Percentiles rank a stretch among this genome's conserved stretches.
Evolutionary conservation across 257 asterid species (phyloP).

Genomic region (Penstemon newberryi): DNA sequence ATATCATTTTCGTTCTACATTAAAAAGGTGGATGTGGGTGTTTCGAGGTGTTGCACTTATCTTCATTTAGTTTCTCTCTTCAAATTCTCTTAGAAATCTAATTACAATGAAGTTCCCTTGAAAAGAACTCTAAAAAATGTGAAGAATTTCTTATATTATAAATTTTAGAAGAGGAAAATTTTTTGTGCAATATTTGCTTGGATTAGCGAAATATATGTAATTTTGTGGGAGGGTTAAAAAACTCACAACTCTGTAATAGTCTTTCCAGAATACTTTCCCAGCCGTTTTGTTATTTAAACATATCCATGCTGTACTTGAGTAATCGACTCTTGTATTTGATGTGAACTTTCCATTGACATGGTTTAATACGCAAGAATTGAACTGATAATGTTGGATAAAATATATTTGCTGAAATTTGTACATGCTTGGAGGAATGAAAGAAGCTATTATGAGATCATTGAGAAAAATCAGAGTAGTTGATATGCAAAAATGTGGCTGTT

Average conservation of each 20-base stretch:
- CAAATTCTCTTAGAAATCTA: not conserved
- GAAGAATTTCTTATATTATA: not conserved
- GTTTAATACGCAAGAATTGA: not conserved
- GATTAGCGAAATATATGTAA: not conserved
- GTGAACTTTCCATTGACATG: not conserved
- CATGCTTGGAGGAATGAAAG: not conserved
- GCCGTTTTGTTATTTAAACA: not conserved
- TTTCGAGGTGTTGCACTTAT: not conserved
- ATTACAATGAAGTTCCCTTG: not conserved
- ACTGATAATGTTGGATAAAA: not conserved
- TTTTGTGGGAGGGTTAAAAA: not conserved
- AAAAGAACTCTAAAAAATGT: not conserved
- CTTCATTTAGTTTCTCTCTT: conserved; percentile 4
- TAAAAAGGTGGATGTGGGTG: not conserved
- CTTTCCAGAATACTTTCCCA: not conserved
- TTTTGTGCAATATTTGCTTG: not conserved
- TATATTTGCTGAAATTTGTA: not conserved
- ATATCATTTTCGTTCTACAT: not conserved
- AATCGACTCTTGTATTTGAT: not conserved
- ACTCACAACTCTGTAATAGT: not conserved
- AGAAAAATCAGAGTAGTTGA: not conserved
- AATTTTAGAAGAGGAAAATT: not conserved
- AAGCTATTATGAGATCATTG: not conserved
- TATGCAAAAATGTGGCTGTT: not conserved
- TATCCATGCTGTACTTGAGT: not conserved